Base-by-base conservation (phyloP, 2,329 filamentous ascomycete genomes). In the Phaeophleospora eucalypticola region DNA sequence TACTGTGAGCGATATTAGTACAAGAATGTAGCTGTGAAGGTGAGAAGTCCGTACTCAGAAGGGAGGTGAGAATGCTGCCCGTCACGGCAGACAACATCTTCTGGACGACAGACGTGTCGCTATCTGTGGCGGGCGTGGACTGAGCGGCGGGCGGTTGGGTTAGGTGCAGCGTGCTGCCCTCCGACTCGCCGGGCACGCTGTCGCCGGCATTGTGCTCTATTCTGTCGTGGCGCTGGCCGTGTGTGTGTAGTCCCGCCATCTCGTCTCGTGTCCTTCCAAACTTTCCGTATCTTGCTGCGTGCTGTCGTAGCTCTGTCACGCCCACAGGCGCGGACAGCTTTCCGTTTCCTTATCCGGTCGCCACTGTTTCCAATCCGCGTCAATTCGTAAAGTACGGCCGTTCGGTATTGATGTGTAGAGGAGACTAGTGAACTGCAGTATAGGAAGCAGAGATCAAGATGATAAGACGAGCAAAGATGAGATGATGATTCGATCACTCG, bases 1-100 rank as follows among this genome's bases (percentile, higher is more conserved):
- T 24, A 95, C 91, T 94, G 57, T 40, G 19, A n/a, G 10, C 3
- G 7, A 42, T 54, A 21, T 43, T 19, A 42, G 21, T 34, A 19
- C 15, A 4, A 17, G 3, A 16, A 12, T 14, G 36, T 16, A 40
- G 36, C 17, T 21, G 16, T 9, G 20, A 40, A 6, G 33, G 4
- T 14, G 27, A 8, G n/a, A 1, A 7, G 16, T 10, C 43, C 80
- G 56, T 77, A 95, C 90, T 88, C 35, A 97, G 78, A 19, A 97
- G 69, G 16, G 89, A 93, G 7, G 91, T 97, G 53, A 97, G 68
- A 47, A 98, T 71, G 69, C 90, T 97, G 49, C 93, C 93, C 45
- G 86, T 85, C 56, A 91, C 87, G 41, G 93, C 93, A 46, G 91
- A 95, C 45, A 95, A 68, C 93, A 98, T 98, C 74, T 91, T 93